A percentile compares a stretch with the other conserved stretches of the same genome.
Conservation (phyloP, 2,329 filamentous ascomycete genomes). For the Bisporella sp. region DNA sequence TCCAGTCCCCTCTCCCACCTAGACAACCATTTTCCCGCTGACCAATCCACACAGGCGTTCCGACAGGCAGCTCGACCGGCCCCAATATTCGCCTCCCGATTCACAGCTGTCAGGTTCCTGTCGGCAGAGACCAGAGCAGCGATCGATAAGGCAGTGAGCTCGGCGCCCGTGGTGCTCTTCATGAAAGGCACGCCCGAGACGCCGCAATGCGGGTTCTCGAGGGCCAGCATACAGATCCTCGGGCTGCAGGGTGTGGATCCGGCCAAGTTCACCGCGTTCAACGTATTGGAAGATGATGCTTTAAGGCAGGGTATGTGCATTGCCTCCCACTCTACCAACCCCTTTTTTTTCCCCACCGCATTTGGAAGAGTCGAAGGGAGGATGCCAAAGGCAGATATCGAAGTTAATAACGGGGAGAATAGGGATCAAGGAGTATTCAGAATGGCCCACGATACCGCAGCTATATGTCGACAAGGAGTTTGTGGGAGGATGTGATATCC, state of each 20-base stretch:
- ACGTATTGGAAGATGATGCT: constrained; percentile 88
- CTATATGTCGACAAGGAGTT: constrained; percentile 95
- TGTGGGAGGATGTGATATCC: constrained; percentile 92
- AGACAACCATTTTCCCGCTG: neutral
- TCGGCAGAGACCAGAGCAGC: constrained; percentile 73
- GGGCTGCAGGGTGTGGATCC: constrained; percentile 93
- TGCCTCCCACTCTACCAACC: neutral
- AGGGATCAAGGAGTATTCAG: constrained; percentile 99
- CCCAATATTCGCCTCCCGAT: constrained; percentile 17
- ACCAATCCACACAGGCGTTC: constrained; percentile 32
- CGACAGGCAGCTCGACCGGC: constrained; percentile 35
- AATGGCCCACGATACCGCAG: constrained; percentile 98
- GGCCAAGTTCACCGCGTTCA: constrained; percentile 94
- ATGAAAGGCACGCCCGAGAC: constrained; percentile 99
- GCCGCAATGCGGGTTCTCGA: constrained; percentile 94
- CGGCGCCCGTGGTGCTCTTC: constrained; percentile 91
- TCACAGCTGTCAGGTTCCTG: constrained; percentile 50
- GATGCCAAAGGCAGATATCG: neutral
- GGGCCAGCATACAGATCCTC: constrained; percentile 90
- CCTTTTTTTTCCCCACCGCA: neutral
- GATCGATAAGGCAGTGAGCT: constrained; percentile 83
- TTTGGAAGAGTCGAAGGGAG: neutral
- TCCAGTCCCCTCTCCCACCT: neutral
- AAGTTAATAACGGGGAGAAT: neutral
- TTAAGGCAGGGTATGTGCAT: constrained; percentile 62